phyloP scores from a whole-genome alignment of 768 basidiomycete species.

The Lanmaoa pseudosensibilis region DNA sequence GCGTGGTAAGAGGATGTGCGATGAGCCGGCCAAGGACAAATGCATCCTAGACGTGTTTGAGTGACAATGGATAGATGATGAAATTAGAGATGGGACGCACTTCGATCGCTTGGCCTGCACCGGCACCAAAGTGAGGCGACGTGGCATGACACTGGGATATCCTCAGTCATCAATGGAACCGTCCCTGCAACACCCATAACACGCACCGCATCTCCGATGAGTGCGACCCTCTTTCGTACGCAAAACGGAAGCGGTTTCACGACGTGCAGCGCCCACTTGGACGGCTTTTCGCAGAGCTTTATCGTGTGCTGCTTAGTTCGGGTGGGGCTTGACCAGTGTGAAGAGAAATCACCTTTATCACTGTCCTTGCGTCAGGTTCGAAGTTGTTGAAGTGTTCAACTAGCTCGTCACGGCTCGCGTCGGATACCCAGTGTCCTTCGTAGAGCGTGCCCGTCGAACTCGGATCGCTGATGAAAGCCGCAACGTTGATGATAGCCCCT shows the following conservation, averaged over 20 bases:
- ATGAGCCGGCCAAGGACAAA: constrained; percentile 26
- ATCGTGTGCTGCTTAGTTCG: background rate
- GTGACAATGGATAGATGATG: background rate
- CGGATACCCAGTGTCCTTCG: constrained; percentile 33
- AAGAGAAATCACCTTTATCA: constrained; percentile 27
- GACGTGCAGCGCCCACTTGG: constrained; percentile 47
- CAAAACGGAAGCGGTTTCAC: constrained; percentile 42
- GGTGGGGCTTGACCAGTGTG: background rate
- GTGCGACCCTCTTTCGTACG: constrained; percentile 39
- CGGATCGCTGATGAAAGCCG: constrained; percentile 32
- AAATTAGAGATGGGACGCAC: constrained; percentile 1
- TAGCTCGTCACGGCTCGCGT: constrained; percentile 34
- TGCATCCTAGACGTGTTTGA: constrained; percentile 11
- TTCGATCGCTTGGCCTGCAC: constrained; percentile 29
- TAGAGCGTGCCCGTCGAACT: constrained; percentile 31
- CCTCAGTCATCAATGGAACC: too few relatives aligned
- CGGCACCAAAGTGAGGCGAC: constrained; percentile 23
- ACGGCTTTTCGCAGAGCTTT: constrained; percentile 38
- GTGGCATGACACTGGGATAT: constrained; percentile 25
- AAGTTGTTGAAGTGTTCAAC: constrained; percentile 31
- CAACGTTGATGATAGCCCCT: constrained; percentile 37
- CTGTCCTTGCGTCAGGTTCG: constrained; percentile 35
- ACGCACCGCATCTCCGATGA: constrained; percentile 52
- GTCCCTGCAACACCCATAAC: background rate
- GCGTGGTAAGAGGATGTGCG: constrained; percentile 17